Evolutionary conservation across 1,139 yeast genomes (phyloP), one percentile per base, ranked within the genome.

Genomic region (Candida frijolesensis): DNA sequence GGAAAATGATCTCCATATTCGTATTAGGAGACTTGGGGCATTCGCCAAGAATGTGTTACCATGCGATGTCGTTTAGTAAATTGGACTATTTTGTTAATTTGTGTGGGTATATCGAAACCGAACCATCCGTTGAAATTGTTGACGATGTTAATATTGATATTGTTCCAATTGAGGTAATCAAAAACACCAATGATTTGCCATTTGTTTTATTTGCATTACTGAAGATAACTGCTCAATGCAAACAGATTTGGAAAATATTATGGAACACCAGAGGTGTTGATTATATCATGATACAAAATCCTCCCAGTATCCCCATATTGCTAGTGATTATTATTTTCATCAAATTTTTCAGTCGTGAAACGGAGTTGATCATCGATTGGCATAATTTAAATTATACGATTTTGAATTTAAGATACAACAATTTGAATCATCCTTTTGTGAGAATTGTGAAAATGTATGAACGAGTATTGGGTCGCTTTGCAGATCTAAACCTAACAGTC

Each of bases 1-100:
- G 79, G 56, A 80, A 72, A 57, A 72, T 89, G 43, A 83, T 90
- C 3, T 78, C 89, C 8, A 84, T 94, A 27, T 79, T 89, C 52
- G 99, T 94, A 1, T 72, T 95, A 27, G 99, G 99, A 1, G 99
- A 94, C 63, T 66, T 95, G 49, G 97, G 97, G 12, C 96, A 92
- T 61, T 92, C 98, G 1, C 99, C 99, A 4, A 75, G 99, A 54
- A 94, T 94, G 89, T 81, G 87, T 60, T 89, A 94, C 66, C 99
- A 95, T 66, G 96, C 96, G 0, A 70, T 78, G 52, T 87, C 96
- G 49, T 83, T 94, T 58, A 80, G 89, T n/a, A 70, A 76, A 46
- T 67, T 71, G 25, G 94, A 90, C 0, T 87, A 86, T 65, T 76
- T 78, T 45, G 99, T 95, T 1, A 89, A 87, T 54, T 66, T 94